Conservation (phyloP, 768 basidiomycete species). For the Suillus tomentosus region DNA sequence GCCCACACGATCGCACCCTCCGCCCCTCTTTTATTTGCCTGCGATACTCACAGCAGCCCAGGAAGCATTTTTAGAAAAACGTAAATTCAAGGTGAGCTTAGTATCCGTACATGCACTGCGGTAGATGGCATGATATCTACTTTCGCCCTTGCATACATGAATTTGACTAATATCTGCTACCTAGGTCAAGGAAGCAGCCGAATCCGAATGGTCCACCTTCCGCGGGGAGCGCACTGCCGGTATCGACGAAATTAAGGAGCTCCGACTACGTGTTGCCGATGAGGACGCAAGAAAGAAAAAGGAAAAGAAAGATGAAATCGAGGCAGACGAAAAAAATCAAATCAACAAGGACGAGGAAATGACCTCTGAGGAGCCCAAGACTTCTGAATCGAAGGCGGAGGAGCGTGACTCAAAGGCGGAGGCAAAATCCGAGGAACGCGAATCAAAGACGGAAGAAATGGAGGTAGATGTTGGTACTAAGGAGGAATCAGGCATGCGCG, state of each 20-base stretch:
- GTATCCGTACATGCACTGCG: not conserved
- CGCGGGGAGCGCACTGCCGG: constrained; percentile 57
- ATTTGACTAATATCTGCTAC: not conserved
- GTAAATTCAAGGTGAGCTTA: constrained; percentile 59
- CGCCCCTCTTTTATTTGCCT: constrained; percentile 79
- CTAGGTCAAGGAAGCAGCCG: constrained; percentile 62
- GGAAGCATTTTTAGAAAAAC: constrained; percentile 61
- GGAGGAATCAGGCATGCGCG: constrained; percentile 49
- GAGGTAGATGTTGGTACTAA: constrained; percentile 29
- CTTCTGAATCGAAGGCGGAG: constrained; percentile 1
- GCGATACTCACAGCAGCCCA: constrained; percentile 67
- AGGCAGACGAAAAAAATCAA: constrained; percentile 20
- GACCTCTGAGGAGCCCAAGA: constrained; percentile 29
- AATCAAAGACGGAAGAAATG: constrained; percentile 34
- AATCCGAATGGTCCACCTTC: constrained; percentile 72
- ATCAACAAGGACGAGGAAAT: constrained; percentile 37
- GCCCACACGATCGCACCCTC: constrained; percentile 66
- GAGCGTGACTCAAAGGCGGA: constrained; percentile 21
- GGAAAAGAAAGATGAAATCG: constrained; percentile 37
- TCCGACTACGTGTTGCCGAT: constrained; percentile 66
- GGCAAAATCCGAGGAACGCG: constrained; percentile 38
- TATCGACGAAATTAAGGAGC: constrained; percentile 59
- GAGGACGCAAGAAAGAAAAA: constrained; percentile 55
- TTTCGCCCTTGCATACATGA: not conserved
- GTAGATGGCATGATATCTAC: not conserved